Percentiles rank a stretch among this genome's conserved stretches.
Evolutionary conservation across 2,329 filamentous ascomycete species (phyloP).

Genomic region (Aphanocladium album): DNA sequence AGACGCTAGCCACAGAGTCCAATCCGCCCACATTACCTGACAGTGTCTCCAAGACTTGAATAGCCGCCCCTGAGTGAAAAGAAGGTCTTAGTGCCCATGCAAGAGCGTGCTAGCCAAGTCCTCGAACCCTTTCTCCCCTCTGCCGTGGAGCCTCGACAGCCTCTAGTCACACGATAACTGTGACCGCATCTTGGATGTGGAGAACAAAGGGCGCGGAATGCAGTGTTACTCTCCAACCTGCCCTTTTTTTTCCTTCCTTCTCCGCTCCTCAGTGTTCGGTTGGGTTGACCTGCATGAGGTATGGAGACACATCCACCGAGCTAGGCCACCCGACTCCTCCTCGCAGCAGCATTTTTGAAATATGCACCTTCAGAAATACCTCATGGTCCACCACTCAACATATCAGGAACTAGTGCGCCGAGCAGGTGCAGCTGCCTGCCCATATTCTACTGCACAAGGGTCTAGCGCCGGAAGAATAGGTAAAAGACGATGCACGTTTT

Average conservation of each 20-base stretch:
- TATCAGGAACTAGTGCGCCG: neutral
- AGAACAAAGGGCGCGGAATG: neutral
- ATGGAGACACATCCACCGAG: slow-evolving; percentile 6
- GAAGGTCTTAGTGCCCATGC: neutral
- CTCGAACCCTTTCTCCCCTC: neutral
- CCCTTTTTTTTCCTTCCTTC: neutral
- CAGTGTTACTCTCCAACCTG: neutral
- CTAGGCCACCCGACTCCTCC: neutral
- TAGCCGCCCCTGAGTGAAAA: slow-evolving; percentile 2
- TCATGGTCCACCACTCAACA: slow-evolving; percentile 22
- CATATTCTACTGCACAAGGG: neutral
- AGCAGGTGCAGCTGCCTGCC: neutral
- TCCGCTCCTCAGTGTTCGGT: neutral
- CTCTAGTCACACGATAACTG: neutral
- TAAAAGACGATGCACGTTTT: neutral
- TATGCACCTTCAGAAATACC: slow-evolving; percentile 24
- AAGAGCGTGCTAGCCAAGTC: neutral
- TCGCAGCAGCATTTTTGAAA: neutral
- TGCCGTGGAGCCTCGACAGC: neutral
- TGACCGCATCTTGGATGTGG: neutral
- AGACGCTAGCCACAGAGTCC: neutral
- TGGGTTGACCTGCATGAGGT: slow-evolving; percentile 7
- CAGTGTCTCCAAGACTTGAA: neutral
- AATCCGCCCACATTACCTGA: neutral
- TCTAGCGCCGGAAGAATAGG: neutral